Evolutionary conservation across 1,139 yeast species (phyloP).

Genomic region (Meyerozyma athensensis): DNA sequence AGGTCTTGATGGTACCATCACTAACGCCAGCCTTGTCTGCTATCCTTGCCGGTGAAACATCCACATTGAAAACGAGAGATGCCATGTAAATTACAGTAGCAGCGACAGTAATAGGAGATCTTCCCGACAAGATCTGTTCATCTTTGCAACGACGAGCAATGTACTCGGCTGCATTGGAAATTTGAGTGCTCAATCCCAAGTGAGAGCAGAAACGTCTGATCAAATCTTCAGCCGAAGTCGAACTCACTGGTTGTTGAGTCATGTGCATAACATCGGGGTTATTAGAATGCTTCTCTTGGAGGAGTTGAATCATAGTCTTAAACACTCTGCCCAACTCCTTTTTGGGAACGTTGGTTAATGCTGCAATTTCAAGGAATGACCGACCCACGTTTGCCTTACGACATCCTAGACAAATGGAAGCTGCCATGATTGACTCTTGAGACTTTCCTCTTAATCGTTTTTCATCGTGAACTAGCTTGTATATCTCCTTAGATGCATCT

Average conservation of each 20-base stretch:
- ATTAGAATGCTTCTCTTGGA: conserved; percentile 59
- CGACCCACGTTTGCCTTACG: conserved; percentile 92
- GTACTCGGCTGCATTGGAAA: conserved; percentile 90
- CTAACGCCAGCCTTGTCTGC: conserved; percentile 97
- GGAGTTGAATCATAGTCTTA: conserved; percentile 72
- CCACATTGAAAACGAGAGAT: conserved; percentile 71
- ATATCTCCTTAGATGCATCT: conserved; percentile 96
- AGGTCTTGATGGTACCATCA: conserved; percentile 94
- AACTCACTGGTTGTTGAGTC: conserved; percentile 41
- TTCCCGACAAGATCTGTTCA: conserved; percentile 91
- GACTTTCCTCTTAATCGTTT: conserved; percentile 84
- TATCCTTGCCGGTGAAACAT: conserved; percentile 67
- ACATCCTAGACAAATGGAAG: conserved; percentile 91
- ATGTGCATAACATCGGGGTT: conserved; percentile 58
- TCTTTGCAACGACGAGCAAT: conserved; percentile 88
- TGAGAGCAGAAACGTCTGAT: conserved; percentile 96
- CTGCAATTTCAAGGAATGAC: conserved; percentile 94
- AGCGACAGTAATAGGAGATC: conserved; percentile 96
- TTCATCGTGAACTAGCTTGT: conserved; percentile 87
- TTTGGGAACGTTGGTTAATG: conserved; percentile 87
- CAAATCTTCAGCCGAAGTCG: conserved; percentile 85
- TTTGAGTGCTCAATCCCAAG: conserved; percentile 77
- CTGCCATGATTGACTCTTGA: conserved; percentile 94
- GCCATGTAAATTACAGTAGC: conserved; percentile 97
- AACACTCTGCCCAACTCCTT: conserved; percentile 91